A percentile compares a stretch with the other conserved stretches of the same genome.
phyloP scores from a whole-genome alignment of 2,329 filamentous ascomycete species.

The Fusarium metavorans region DNA sequence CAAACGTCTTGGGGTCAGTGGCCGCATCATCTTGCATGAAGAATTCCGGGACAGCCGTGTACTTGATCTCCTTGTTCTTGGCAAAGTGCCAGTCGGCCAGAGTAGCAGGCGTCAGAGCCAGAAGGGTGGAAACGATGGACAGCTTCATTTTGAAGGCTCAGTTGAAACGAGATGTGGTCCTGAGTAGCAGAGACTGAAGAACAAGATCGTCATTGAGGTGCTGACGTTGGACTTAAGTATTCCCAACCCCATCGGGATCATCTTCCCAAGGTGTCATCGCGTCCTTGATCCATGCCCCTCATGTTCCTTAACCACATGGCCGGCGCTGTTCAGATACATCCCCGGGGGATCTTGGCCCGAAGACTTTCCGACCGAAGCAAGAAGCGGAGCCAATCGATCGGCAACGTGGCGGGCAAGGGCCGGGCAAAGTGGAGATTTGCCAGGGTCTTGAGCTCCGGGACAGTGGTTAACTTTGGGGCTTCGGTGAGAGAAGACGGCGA shows the following conservation, averaged over 20 bases:
- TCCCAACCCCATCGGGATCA: background rate
- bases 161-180: background rate
- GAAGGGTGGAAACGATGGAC: constrained; percentile 43
- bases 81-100: constrained; percentile 49
- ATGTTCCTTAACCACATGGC: background rate
- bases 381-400: constrained; percentile 46
- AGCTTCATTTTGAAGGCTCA: constrained; percentile 47
- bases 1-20: constrained; percentile 69
- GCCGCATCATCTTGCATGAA: constrained; percentile 72
- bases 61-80: constrained; percentile 62
- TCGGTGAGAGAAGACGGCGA: constrained; percentile 32
- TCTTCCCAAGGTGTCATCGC: constrained; percentile 23
- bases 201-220: background rate
- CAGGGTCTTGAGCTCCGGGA: constrained; percentile 4
- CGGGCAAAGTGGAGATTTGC: constrained; percentile 18
- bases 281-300: background rate
- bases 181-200: background rate
- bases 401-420: constrained; percentile 43
- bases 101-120: constrained; percentile 45
- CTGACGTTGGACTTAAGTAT: constrained; percentile 21
- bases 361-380: background rate
- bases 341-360: constrained; percentile 34
- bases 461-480: background rate
- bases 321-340: background rate
- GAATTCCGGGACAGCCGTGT: constrained; percentile 70